A percentile compares a stretch with the other conserved stretches of the same genome.
Evolutionary conservation across 2,329 filamentous ascomycete species (phyloP).

Genomic region (Botrytis tulipae): DNA sequence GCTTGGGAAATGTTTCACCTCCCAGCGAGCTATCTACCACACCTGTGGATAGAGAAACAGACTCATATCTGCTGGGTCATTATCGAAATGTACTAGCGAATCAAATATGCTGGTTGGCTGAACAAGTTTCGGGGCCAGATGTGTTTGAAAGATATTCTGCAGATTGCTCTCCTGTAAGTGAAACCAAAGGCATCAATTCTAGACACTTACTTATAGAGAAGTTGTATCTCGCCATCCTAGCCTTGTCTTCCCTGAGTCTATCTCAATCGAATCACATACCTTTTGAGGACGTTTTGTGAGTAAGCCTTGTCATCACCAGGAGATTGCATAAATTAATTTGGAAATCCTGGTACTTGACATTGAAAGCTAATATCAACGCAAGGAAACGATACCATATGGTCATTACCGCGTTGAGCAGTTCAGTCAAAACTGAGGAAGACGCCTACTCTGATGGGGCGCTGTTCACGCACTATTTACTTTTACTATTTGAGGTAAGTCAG

Average conservation of each 20-base stretch:
- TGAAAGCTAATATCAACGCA: constrained; percentile 46
- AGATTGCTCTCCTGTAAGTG: constrained; percentile 10
- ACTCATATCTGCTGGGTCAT: constrained; percentile 28
- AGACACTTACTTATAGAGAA: neutral
- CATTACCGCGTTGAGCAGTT: constrained; percentile 47
- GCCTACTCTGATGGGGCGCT: constrained; percentile 56
- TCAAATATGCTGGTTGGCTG: constrained; percentile 25
- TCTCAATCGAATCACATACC: constrained; percentile 18
- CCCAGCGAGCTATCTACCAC: neutral
- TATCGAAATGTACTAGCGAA: constrained; percentile 35
- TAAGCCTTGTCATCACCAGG: constrained; percentile 43
- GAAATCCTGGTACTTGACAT: constrained; percentile 45
- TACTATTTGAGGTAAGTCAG: constrained; percentile 52
- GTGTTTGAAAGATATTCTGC: neutral
- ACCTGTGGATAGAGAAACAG: neutral
- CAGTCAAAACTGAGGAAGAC: constrained; percentile 47
- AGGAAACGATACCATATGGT: constrained; percentile 55
- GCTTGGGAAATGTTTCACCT: neutral
- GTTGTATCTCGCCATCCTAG: constrained; percentile 14
- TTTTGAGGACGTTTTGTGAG: constrained; percentile 17
- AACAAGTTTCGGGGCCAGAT: neutral
- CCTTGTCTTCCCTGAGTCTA: constrained; percentile 13
- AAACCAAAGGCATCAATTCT: neutral
- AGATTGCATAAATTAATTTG: constrained; percentile 49
- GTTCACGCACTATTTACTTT: constrained; percentile 54